phyloP scores from a whole-genome alignment of 2,329 filamentous ascomycete genomes.

The Cercospora nicotianae region DNA sequence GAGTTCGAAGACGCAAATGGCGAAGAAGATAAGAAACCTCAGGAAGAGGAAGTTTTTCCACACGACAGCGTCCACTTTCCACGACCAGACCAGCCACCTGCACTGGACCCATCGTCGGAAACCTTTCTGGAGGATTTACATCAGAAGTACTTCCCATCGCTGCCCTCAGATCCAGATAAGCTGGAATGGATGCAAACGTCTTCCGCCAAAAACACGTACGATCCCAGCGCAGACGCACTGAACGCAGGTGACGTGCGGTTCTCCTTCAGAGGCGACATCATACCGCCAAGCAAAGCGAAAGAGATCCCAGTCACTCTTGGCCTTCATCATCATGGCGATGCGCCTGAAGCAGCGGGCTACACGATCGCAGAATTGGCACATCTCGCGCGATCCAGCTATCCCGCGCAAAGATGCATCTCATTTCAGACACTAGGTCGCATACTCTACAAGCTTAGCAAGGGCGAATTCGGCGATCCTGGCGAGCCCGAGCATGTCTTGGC shows the following conservation, averaged over 20 bases:
- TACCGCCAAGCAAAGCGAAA: constrained; percentile 74
- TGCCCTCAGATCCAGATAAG: constrained; percentile 79
- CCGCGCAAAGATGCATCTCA: constrained; percentile 84
- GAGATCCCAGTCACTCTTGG: constrained; percentile 74
- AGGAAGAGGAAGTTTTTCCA: constrained; percentile 17
- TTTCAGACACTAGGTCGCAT: constrained; percentile 88
- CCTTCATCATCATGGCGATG: constrained; percentile 89
- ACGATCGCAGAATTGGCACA: constrained; percentile 83
- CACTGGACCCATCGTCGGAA: constrained; percentile 79
- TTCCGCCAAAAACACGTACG: constrained; percentile 68
- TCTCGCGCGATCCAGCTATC: constrained; percentile 75
- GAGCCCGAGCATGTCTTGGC: constrained; percentile 31
- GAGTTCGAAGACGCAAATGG: constrained; percentile 10
- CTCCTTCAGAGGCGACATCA: constrained; percentile 76
- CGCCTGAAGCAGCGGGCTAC: constrained; percentile 91
- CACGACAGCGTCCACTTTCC: constrained; percentile 60
- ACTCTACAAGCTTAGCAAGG: constrained; percentile 76
- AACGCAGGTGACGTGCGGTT: constrained; percentile 79
- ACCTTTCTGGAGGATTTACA: constrained; percentile 83
- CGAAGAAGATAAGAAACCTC: not conserved
- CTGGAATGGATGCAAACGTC: constrained; percentile 84
- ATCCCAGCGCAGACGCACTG: constrained; percentile 71
- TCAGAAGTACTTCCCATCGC: constrained; percentile 87
- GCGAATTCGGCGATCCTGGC: constrained; percentile 62
- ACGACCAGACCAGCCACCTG: constrained; percentile 56